These are phyloP conservation scores for Fraxinus anomala DNA, from an alignment of 257 asterid species.

Conservation along the genomic window DNA sequence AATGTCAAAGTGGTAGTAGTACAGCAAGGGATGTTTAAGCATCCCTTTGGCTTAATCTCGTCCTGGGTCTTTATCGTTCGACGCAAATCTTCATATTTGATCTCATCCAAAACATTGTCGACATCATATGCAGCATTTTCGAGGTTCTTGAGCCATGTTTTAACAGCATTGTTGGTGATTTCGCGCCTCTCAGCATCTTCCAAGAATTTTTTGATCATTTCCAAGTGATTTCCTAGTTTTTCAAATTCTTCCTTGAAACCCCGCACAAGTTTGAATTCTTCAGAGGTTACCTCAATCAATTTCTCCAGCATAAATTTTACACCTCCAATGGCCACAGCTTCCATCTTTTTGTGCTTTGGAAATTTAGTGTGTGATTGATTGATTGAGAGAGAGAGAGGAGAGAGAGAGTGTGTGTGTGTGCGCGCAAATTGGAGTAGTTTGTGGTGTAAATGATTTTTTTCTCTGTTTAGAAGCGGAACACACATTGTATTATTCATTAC, in stretches of 20 bases:
- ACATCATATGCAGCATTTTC: conserved; percentile 16
- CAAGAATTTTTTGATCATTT: not conserved
- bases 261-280: not conserved
- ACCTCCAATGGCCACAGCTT: not conserved
- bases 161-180: not conserved
- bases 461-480: too few relatives aligned
- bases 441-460: too few relatives aligned
- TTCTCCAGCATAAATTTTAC: not conserved
- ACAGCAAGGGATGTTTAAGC: not conserved
- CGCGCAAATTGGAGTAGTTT: too few relatives aligned
- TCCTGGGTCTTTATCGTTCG: not conserved
- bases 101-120: conserved; percentile 28
- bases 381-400: too few relatives aligned
- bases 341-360: not conserved
- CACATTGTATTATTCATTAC: too few relatives aligned
- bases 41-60: not conserved
- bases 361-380: too few relatives aligned
- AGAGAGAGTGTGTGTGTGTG: too few relatives aligned
- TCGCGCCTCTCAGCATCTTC: conserved; percentile 21
- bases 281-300: not conserved
- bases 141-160: conserved; percentile 19
- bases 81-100: conserved; percentile 11
- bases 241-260: not conserved
- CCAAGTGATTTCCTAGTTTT: not conserved
- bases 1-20: not conserved